Conservation (phyloP, 2,329 filamentous ascomycete genomes). For the Fusarium concolor region DNA sequence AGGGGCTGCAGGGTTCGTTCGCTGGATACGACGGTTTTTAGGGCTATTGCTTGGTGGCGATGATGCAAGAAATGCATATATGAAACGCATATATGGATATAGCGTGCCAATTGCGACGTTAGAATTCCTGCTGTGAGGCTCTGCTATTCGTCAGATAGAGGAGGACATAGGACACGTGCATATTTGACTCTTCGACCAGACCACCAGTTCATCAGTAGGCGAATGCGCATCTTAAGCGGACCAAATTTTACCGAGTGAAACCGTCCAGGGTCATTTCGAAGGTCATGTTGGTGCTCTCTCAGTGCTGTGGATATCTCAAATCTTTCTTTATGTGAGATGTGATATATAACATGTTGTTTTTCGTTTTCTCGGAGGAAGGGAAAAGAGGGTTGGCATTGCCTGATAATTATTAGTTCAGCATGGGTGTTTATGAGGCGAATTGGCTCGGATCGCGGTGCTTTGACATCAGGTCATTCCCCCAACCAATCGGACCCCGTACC, state of each 20-base stretch:
- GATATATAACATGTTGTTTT: neutral
- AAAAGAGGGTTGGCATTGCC: neutral
- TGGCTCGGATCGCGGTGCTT: neutral
- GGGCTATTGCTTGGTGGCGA: neutral
- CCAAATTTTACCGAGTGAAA: neutral
- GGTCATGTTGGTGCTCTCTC: neutral
- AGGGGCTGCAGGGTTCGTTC: neutral
- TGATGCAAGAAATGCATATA: neutral
- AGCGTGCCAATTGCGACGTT: no score
- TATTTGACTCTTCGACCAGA: no score
- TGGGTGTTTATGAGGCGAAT: neutral
- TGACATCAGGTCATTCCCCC: conserved; percentile 1
- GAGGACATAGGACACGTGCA: no score
- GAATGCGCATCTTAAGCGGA: neutral
- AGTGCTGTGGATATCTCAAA: neutral
- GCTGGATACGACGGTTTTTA: neutral
- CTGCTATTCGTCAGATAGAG: no score
- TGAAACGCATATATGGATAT: no score
- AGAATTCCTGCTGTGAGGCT: no score
- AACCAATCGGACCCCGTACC: neutral
- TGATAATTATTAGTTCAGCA: neutral
- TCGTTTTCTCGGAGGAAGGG: neutral
- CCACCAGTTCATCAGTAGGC: no score
- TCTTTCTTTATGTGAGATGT: neutral
- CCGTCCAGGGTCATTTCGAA: neutral